Evolutionary conservation across 2,329 filamentous ascomycete species (phyloP).

Genomic region (Meredithiella fracta): DNA sequence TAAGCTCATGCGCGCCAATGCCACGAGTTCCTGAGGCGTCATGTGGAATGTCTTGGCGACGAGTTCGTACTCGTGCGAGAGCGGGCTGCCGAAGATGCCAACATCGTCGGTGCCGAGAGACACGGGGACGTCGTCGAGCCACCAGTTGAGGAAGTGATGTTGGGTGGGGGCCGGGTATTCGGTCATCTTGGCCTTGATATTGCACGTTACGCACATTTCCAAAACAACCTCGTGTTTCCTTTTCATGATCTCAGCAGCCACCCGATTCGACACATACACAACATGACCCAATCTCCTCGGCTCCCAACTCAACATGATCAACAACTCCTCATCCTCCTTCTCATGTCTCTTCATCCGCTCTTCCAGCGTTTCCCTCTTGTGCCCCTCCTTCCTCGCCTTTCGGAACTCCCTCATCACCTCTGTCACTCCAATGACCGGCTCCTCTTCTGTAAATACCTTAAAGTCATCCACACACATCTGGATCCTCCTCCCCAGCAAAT

Average conservation of each 20-base stretch:
- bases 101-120: constrained; percentile 70
- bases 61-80: constrained; percentile 63
- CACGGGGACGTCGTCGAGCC: constrained; percentile 39
- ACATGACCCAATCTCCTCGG: constrained; percentile 64
- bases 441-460: background rate
- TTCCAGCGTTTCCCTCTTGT: constrained; percentile 25
- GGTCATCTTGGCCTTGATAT: constrained; percentile 61
- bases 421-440: background rate
- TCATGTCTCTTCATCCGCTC: constrained; percentile 18
- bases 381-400: background rate
- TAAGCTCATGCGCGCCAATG: constrained; percentile 43
- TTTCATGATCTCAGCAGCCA: constrained; percentile 37
- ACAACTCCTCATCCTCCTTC: constrained; percentile 40
- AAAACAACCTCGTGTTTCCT: constrained; percentile 39
- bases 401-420: background rate
- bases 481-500: background rate
- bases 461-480: background rate
- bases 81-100: constrained; percentile 58
- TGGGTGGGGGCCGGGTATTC: constrained; percentile 16
- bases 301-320: constrained; percentile 44
- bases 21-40: constrained; percentile 27
- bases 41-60: constrained; percentile 55
- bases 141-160: constrained; percentile 69
- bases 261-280: constrained; percentile 49
- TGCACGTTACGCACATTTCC: constrained; percentile 67